A percentile compares a stretch with the other conserved stretches of the same genome.
These are phyloP conservation scores for Zalaria obscura DNA, from an alignment of 2,329 filamentous ascomycete genomes.

Conservation along the genomic window DNA sequence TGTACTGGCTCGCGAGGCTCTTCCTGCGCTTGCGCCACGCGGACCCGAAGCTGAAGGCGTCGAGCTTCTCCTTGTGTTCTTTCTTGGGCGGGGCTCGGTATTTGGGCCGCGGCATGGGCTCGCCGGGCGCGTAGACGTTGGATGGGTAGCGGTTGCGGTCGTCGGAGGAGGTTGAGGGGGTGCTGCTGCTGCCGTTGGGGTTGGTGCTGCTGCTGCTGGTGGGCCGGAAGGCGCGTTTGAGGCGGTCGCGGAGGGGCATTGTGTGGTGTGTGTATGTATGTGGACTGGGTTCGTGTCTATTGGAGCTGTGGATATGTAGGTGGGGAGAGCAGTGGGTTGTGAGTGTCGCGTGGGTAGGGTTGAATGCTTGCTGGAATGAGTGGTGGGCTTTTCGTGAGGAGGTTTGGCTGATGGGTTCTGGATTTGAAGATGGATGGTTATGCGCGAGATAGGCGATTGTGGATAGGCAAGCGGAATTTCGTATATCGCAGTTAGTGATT, in stretches of 20 bases:
- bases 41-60: conserved; percentile 31
- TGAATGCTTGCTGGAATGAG: too few relatives aligned
- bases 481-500: too few relatives aligned
- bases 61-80: conserved; percentile 35
- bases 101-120: conserved; percentile 36
- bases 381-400: too few relatives aligned
- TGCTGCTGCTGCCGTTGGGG: conserved; percentile 12
- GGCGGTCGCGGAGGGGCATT: conserved; percentile 33
- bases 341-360: too few relatives aligned
- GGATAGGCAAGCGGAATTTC: too few relatives aligned
- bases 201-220: conserved; percentile 11
- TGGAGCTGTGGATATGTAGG: too few relatives aligned
- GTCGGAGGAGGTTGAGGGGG: conserved; percentile 10
- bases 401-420: too few relatives aligned
- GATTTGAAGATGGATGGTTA: too few relatives aligned
- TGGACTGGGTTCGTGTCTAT: too few relatives aligned
- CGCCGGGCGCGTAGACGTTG: conserved; percentile 35
- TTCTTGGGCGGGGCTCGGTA: conserved; percentile 34
- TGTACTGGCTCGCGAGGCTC: conserved; percentile 30
- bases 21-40: conserved; percentile 27
- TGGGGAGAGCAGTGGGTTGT: too few relatives aligned
- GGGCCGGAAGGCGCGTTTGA: conserved; percentile 28
- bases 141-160: conserved; percentile 21
- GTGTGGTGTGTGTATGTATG: too few relatives aligned
- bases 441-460: too few relatives aligned